Evolutionary conservation across 371 early-diverging fungal genomes (phyloP).

Genomic region (Dichotomocladium elegans): DNA sequence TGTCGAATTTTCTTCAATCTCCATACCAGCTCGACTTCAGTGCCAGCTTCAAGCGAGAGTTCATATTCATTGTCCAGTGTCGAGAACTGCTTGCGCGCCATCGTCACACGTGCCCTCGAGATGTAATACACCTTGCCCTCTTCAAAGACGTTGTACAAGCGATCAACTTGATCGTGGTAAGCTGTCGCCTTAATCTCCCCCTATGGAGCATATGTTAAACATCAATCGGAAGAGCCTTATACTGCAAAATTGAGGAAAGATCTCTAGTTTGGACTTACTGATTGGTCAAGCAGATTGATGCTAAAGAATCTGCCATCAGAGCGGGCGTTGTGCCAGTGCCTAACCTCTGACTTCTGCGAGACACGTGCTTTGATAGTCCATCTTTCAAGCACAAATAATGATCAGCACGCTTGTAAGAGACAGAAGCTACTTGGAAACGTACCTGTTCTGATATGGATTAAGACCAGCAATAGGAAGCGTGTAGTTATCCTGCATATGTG

Average conservation of each 20-base stretch:
- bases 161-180: slow-evolving; percentile 80
- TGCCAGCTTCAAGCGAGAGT: slow-evolving; percentile 70
- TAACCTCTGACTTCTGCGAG: slow-evolving; percentile 79
- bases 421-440: background rate
- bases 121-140: slow-evolving; percentile 84
- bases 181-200: slow-evolving; percentile 90
- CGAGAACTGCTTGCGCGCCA: slow-evolving; percentile 85
- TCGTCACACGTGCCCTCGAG: slow-evolving; percentile 76
- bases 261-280: slow-evolving; percentile 34
- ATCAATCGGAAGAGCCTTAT: background rate
- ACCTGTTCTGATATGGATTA: slow-evolving; percentile 79
- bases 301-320: slow-evolving; percentile 91
- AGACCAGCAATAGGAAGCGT: slow-evolving; percentile 54
- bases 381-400: slow-evolving; percentile 12
- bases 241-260: background rate
- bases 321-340: slow-evolving; percentile 72
- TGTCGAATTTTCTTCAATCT: background rate
- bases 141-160: slow-evolving; percentile 67
- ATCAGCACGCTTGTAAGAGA: background rate
- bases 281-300: slow-evolving; percentile 82
- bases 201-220: slow-evolving; percentile 20
- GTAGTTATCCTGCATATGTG: background rate
- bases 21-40: slow-evolving; percentile 60
- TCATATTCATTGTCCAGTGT: slow-evolving; percentile 91
- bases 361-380: slow-evolving; percentile 94